Evolutionary conservation across 2,329 filamentous ascomycete species (phyloP).

Genomic region (Alternaria brassicicola): DNA sequence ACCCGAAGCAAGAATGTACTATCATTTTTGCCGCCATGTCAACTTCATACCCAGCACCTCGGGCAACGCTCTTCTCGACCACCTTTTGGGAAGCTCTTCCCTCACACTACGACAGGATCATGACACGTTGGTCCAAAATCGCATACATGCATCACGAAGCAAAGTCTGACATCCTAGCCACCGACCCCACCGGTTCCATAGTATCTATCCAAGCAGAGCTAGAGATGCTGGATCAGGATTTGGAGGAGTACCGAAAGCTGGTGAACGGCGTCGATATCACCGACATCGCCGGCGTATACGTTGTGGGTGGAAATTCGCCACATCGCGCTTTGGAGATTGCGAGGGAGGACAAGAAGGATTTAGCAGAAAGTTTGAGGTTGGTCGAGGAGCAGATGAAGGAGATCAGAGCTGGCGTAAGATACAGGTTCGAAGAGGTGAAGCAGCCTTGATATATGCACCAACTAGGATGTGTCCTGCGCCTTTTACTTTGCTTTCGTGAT

Average conservation of each 20-base stretch:
- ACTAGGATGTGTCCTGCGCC: not conserved
- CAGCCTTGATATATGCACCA: not conserved
- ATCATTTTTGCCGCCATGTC: not conserved
- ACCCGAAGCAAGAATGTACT: not conserved
- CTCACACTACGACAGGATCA: constrained; percentile 17
- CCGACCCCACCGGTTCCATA: constrained; percentile 10
- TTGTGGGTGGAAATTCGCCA: constrained; percentile 11
- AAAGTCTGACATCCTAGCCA: constrained; percentile 4
- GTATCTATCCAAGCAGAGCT: constrained; percentile 23
- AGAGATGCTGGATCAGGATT: constrained; percentile 17
- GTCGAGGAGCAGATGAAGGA: constrained; percentile 11
- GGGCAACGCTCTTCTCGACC: constrained; percentile 3
- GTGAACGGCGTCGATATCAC: constrained; percentile 12
- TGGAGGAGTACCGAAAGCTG: constrained; percentile 12
- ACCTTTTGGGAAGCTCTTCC: constrained; percentile 18
- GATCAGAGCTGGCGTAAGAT: constrained; percentile 16
- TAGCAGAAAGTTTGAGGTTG: constrained; percentile 13
- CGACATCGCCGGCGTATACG: constrained; percentile 21
- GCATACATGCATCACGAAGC: constrained; percentile 10
- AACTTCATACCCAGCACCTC: not conserved
- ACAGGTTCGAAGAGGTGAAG: constrained; percentile 6
- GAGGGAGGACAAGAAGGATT: constrained; percentile 18
- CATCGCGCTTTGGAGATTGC: constrained; percentile 20
- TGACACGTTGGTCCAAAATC: constrained; percentile 5
- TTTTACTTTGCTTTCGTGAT: not conserved